These are phyloP conservation scores for Marchantia paleacea DNA, from an alignment of 225 moss, liverwort and hornwort genomes.

Conservation along the genomic window DNA sequence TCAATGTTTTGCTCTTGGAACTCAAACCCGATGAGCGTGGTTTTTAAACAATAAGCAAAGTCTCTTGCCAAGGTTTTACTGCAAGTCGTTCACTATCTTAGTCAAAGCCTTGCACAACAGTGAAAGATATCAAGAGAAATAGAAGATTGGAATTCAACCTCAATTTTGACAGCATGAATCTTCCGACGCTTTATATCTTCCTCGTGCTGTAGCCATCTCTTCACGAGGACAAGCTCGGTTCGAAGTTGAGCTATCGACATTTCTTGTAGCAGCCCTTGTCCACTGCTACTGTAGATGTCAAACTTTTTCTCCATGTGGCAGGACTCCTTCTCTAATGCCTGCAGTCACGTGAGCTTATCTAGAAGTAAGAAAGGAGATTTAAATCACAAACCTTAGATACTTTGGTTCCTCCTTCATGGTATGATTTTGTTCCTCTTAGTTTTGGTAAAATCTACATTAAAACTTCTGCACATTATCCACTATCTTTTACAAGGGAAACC, in stretches of 20 bases:
- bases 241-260: slow-evolving; percentile 77
- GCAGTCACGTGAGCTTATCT: slow-evolving; percentile 1
- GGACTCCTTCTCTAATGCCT: slow-evolving; percentile 76
- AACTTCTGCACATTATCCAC: no score
- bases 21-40: no score
- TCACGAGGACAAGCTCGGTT: slow-evolving; percentile 53
- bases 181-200: slow-evolving; percentile 49
- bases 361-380: neutral
- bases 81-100: no score
- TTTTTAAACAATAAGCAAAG: no score
- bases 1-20: no score
- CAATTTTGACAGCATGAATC: slow-evolving; percentile 40
- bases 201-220: slow-evolving; percentile 56
- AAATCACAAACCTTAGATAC: neutral
- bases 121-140: neutral
- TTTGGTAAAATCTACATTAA: no score
- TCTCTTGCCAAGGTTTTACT: no score
- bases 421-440: no score
- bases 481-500: no score
- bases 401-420: no score
- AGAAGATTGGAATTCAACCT: slow-evolving; percentile 33
- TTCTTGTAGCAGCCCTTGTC: slow-evolving; percentile 54
- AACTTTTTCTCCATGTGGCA: slow-evolving; percentile 65
- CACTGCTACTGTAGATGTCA: slow-evolving; percentile 52
- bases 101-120: no score